Conservation (phyloP, 495 filamentous ascomycete species). For the Recurvomyces mirabilis region DNA sequence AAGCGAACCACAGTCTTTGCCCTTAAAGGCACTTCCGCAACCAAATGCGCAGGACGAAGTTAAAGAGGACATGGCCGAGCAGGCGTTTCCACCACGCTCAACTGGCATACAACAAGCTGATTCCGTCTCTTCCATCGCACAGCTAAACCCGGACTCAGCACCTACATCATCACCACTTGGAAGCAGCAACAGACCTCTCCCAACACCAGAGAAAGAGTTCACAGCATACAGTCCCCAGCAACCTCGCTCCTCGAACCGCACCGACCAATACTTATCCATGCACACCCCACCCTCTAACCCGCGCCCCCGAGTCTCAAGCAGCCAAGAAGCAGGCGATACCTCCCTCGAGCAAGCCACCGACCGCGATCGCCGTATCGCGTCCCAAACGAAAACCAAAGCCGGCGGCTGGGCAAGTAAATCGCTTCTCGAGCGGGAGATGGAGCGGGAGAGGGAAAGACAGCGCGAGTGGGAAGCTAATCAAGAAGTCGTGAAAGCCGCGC, state of each 20-base stretch:
- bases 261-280: conserved; percentile 37
- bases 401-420: conserved; percentile 70
- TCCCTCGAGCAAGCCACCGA: conserved; percentile 53
- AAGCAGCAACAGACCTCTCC: conserved; percentile 19
- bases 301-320: conserved; percentile 30
- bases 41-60: background rate
- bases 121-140: conserved; percentile 16
- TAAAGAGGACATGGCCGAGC: background rate
- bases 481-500: conserved; percentile 46
- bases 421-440: conserved; percentile 89
- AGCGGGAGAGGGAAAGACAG: conserved; percentile 84
- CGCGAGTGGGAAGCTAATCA: conserved; percentile 93
- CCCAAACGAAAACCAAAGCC: conserved; percentile 59
- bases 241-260: conserved; percentile 12
- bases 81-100: background rate
- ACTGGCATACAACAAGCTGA: conserved; percentile 1
- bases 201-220: conserved; percentile 24
- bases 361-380: conserved; percentile 51
- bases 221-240: conserved; percentile 24
- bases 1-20: background rate
- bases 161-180: conserved; percentile 16
- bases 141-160: conserved; percentile 5
- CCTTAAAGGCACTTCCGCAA: conserved; percentile 9
- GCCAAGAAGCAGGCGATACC: conserved; percentile 49
- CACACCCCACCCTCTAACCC: conserved; percentile 40